A percentile compares a stretch with the other conserved stretches of the same genome.
Conservation (phyloP, 2,329 filamentous ascomycete species). For the Fusarium virguliforme region DNA sequence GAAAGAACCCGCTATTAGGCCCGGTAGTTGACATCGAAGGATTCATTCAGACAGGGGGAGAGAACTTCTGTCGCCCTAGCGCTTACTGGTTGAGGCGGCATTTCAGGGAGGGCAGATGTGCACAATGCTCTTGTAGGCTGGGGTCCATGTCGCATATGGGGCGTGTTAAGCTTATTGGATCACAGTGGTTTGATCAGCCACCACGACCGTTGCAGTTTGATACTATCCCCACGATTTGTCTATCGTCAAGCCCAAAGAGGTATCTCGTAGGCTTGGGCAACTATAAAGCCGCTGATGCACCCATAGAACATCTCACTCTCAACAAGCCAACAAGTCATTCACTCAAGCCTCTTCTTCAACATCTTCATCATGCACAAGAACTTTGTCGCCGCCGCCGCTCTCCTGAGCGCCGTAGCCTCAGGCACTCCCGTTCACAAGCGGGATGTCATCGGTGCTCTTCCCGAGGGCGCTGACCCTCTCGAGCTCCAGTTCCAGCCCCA, state of each 20-base stretch:
- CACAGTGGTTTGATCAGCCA: constrained; percentile 1
- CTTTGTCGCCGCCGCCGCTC: constrained; percentile 29
- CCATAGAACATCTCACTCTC: background rate
- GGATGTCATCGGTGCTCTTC: constrained; percentile 53
- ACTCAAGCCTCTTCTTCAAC: background rate
- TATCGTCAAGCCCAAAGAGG: background rate
- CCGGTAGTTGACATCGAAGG: constrained; percentile 8
- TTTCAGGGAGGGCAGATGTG: background rate
- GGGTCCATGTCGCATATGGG: background rate
- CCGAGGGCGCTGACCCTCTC: constrained; percentile 52
- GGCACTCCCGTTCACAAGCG: constrained; percentile 37
- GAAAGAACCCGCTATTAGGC: background rate
- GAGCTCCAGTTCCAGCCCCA: constrained; percentile 58
- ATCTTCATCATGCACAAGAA: constrained; percentile 36
- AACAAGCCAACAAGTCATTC: background rate
- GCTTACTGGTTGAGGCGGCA: background rate
- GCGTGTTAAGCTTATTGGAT: constrained; percentile 2
- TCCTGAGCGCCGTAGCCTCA: constrained; percentile 43
- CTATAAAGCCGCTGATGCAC: background rate
- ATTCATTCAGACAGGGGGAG: constrained; percentile 9
- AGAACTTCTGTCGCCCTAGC: background rate
- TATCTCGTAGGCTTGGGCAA: background rate
- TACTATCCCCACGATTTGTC: background rate
- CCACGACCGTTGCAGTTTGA: constrained; percentile 11
- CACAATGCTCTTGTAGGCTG: background rate